Evolutionary conservation across 495 filamentous ascomycete genomes (phyloP), one percentile per base, ranked within the genome.

Genomic region (Penicillium pulvis): DNA sequence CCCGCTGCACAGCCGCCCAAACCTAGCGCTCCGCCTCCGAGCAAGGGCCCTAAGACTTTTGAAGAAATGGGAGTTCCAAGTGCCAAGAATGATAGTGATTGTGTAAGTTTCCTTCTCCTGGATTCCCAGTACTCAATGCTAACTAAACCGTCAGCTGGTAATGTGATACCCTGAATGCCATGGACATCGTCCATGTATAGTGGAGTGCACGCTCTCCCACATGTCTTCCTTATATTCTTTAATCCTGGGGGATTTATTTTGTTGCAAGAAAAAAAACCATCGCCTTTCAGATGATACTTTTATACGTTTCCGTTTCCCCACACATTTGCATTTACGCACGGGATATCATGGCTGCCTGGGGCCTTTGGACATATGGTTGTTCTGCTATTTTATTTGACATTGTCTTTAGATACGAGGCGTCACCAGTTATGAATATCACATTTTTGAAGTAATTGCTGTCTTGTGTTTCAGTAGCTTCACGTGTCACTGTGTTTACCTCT

Each of bases 21-120:
- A 58, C 41, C 66, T 12, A 52, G 53, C 57, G 58, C 55, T 41
- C 81, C 79, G 53, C 81, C 80, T 26, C 83, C 86, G 19, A 85
- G 87, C 48, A 90, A 91, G 69, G 94, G 95, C 10, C 94, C 94
- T 4, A 91, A 95, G 71, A 98, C 94, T 3, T 98, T 98, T 69
- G 93, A 97, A 67, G 92, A 93, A 68, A 98, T 98, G 94, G 93
- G 93, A 53, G 91, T 98, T 61, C 90, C 91, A 14, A 80, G 83
- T 62, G 86, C 79, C 30, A 90, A 91, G 70, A 82, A 88, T 58
- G 90, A 96, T 35, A 83, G 82, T 60, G 93, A 98, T 72, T 98
- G 94, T 74, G 94, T 97, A 87, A 85, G 93, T 82, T 33, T 26
- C 54, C 14, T 60, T 51, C 33, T n/a, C 42, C 17, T 6, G n/a